phyloP scores from a whole-genome alignment of 2,329 filamentous ascomycete species.

The Apiospora rasikravindrae region DNA sequence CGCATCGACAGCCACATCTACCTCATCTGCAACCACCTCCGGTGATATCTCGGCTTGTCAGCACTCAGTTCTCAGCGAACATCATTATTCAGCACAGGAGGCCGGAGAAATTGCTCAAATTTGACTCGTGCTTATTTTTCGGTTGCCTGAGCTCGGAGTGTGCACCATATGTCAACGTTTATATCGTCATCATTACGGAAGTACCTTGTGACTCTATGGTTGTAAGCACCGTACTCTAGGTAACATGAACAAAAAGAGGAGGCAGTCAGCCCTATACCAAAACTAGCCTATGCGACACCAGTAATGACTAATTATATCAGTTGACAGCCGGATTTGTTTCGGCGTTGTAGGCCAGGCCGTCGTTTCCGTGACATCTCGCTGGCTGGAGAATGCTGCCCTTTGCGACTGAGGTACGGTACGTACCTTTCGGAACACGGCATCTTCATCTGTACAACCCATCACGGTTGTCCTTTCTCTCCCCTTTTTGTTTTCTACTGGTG shows the following conservation, averaged over 20 bases:
- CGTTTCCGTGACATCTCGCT: not conserved
- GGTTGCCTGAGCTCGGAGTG: not conserved
- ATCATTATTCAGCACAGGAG: not conserved
- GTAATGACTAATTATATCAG: not conserved
- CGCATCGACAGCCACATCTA: too few species aligned
- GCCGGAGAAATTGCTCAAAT: not conserved
- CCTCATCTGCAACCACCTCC: not conserved
- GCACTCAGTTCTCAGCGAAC: too few species aligned
- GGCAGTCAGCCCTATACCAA: not conserved
- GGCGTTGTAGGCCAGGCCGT: not conserved
- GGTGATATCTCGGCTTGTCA: not conserved
- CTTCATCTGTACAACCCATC: not conserved
- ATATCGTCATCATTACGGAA: not conserved
- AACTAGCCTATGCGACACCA: not conserved
- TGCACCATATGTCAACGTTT: not conserved
- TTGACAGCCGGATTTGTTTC: not conserved
- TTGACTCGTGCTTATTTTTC: too few species aligned
- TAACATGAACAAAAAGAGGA: not conserved
- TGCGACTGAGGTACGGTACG: not conserved
- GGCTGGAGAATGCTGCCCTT: not conserved
- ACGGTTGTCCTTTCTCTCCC: not conserved
- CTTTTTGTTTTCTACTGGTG: too few species aligned
- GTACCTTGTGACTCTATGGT: not conserved
- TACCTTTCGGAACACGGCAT: not conserved
- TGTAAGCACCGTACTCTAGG: not conserved